Evolutionary conservation across 352 stramenopile genomes (phyloP), one percentile per base, ranked within the genome.

Genomic region (Pythium scleroteichum): DNA sequence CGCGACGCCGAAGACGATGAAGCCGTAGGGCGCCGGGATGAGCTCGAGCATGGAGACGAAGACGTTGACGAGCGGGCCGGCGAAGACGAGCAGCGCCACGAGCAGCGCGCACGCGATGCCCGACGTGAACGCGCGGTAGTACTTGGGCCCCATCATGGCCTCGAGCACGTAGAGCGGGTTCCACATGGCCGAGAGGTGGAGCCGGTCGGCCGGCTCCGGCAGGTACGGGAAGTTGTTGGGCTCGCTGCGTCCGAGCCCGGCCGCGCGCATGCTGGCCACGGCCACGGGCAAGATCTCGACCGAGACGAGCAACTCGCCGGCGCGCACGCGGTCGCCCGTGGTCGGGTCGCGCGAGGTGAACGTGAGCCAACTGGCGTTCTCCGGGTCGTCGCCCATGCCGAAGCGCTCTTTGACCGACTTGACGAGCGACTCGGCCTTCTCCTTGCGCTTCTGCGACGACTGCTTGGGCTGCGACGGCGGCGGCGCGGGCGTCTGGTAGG

Each of bases 161-260:
- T 94, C 75, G 24, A 94, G 58, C 52, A 94, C 83, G 59, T 89
- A 82, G 39, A 88, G 73, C 26, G 85, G 85, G 60, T 94, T 94
- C 79, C 82, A 92, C 78, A 94, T 89, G 5, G 81, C 81, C 19
- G 75, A 87, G 12, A 94, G 66, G 22, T 92, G 77, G 12, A 92
- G 72, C 4, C 85, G 82, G 27, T 90, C 85, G 3, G 79, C 82
- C 19, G 85, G 85, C 50, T 91, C 80, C 5, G 82, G 69, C 22
- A 94, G 51, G 44, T 83, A 82, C 0, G 85, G 85, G 57, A 92
- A 92, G 50, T 80, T 85, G 75, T 94, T 94, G 4, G 85, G 85
- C 60, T 91, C 82, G 39, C 75, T 80, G 46, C 85, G 82, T 2
- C 85, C 85, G 19, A 93, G 62, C 26, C 85, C 85, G n/a, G 82